Percentiles rank a stretch among this genome's conserved stretches.
phyloP scores from a whole-genome alignment of 2,329 filamentous ascomycete genomes.

The Amesomyces nigricolor region DNA sequence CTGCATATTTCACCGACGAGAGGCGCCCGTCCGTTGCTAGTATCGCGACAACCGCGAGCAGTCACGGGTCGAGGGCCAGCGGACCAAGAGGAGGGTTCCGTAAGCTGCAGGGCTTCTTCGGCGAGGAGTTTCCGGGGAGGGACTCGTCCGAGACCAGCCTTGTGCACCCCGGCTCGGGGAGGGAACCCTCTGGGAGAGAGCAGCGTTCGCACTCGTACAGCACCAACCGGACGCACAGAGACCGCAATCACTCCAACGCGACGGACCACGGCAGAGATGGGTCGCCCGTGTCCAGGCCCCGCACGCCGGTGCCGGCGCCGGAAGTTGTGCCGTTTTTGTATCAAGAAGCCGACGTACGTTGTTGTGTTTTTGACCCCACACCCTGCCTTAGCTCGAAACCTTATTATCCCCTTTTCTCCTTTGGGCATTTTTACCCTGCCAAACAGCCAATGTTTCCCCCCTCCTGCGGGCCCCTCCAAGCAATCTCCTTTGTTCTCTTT shows the following conservation, averaged over 20 bases:
- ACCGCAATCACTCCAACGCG: slow-evolving; percentile 75
- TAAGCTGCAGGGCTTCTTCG: slow-evolving; percentile 87
- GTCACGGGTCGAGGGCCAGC: slow-evolving; percentile 72
- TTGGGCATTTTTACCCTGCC: slow-evolving; percentile 10
- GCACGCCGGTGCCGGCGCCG: slow-evolving; percentile 80
- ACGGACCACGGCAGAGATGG: slow-evolving; percentile 66
- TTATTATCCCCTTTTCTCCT: slow-evolving; percentile 24
- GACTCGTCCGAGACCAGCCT: slow-evolving; percentile 71
- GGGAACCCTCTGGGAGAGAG: slow-evolving; percentile 47
- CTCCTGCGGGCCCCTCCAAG: background rate
- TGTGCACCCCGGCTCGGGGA: slow-evolving; percentile 43
- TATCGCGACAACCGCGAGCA: slow-evolving; percentile 74
- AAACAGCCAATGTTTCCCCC: slow-evolving; percentile 4
- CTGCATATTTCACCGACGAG: slow-evolving; percentile 60
- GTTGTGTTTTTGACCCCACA: slow-evolving; percentile 8
- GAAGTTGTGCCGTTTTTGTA: slow-evolving; percentile 98
- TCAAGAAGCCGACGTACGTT: slow-evolving; percentile 73
- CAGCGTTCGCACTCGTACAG: slow-evolving; percentile 59
- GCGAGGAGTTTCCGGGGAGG: slow-evolving; percentile 73
- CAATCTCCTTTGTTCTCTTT: slow-evolving; percentile 1
- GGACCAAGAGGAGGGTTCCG: slow-evolving; percentile 66
- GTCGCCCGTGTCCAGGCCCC: slow-evolving; percentile 72
- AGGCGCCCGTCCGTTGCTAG: slow-evolving; percentile 84
- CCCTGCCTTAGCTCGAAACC: slow-evolving; percentile 10
- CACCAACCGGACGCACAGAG: slow-evolving; percentile 56